A percentile compares a stretch with the other conserved stretches of the same genome.
Conservation (phyloP, 495 filamentous ascomycete genomes). For the Penicillium goetzii region DNA sequence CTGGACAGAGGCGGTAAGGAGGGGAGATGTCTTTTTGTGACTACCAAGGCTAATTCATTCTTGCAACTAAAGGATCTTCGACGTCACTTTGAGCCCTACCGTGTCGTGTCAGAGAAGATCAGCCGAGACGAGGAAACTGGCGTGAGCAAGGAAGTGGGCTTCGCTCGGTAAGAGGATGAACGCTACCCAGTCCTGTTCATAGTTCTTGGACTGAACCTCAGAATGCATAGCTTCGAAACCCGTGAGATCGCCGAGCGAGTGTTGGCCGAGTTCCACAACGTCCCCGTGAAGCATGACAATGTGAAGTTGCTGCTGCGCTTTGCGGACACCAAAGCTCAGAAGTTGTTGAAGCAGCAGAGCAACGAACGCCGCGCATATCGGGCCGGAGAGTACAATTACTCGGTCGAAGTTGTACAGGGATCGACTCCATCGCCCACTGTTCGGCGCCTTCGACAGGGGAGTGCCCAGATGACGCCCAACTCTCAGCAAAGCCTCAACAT, state of each 20-base stretch:
- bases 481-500: slow-evolving; percentile 46
- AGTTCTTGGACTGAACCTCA: slow-evolving; percentile 3
- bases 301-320: slow-evolving; percentile 91
- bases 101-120: slow-evolving; percentile 88
- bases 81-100: slow-evolving; percentile 71
- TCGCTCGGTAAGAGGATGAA: slow-evolving; percentile 72
- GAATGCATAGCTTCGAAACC: slow-evolving; percentile 69
- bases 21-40: background rate
- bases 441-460: slow-evolving; percentile 37
- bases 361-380: slow-evolving; percentile 91
- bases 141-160: slow-evolving; percentile 94
- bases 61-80: slow-evolving; percentile 42
- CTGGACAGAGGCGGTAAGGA: slow-evolving; percentile 82
- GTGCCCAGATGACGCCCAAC: slow-evolving; percentile 42
- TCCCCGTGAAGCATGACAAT: slow-evolving; percentile 62
- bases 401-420: slow-evolving; percentile 51
- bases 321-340: slow-evolving; percentile 94
- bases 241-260: slow-evolving; percentile 87
- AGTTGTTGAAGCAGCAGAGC: slow-evolving; percentile 91
- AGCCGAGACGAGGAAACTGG: slow-evolving; percentile 81
- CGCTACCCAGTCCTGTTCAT: background rate
- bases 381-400: slow-evolving; percentile 88
- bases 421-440: slow-evolving; percentile 46
- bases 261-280: slow-evolving; percentile 77
- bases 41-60: slow-evolving; percentile 12